Conservation (phyloP, 148 eudicot species). For the Cornus kousa region DNA sequence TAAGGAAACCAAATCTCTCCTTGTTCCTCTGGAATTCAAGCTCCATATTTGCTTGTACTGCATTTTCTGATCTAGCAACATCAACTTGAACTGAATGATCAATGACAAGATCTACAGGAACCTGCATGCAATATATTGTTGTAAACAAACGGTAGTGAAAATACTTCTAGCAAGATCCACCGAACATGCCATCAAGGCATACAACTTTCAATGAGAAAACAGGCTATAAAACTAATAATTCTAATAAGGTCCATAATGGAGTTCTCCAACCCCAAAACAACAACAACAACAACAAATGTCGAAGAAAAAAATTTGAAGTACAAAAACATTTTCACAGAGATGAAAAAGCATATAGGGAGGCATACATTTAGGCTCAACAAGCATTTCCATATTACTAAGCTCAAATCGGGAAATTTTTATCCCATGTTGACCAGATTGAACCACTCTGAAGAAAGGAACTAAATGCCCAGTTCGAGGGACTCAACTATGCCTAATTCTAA, state of each 20-base stretch:
- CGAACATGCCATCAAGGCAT: not conserved
- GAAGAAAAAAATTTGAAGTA: no score
- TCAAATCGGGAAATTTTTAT: not conserved
- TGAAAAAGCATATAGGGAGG: not conserved
- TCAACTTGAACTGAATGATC: constrained; percentile 76
- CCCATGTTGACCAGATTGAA: not conserved
- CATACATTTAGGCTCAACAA: constrained; percentile 1
- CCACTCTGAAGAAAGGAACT: not conserved
- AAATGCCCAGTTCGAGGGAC: constrained; percentile 1
- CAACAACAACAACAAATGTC: no score
- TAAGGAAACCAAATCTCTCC: constrained; percentile 65
- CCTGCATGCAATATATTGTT: constrained; percentile 31
- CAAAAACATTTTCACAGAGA: not conserved
- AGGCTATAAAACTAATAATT: not conserved
- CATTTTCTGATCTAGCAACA: constrained; percentile 63
- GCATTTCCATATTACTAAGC: not conserved
- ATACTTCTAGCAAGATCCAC: not conserved
- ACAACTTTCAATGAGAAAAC: not conserved
- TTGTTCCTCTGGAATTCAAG: constrained; percentile 66
- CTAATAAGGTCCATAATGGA: not conserved
- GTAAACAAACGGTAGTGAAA: not conserved
- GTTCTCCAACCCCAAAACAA: not conserved
- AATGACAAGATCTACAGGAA: constrained; percentile 69
- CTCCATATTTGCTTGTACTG: constrained; percentile 63
- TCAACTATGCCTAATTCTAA: not conserved